These are phyloP conservation scores for Vigna radiata DNA, from an alignment of 306 rosid species.

Conservation along the genomic window DNA sequence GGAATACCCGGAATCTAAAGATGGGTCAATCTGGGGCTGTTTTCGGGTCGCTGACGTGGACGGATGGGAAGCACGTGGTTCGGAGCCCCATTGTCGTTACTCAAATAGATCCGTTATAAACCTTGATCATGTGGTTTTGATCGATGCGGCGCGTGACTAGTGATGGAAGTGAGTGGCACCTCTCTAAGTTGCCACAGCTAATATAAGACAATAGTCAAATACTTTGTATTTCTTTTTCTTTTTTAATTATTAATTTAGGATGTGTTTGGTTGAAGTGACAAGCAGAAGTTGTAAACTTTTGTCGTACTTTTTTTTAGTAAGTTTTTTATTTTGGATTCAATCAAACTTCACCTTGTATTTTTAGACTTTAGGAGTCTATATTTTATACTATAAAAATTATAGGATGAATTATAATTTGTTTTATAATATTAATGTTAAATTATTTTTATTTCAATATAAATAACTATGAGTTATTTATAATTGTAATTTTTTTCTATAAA, in stretches of 20 bases:
- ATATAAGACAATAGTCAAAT: slow-evolving; percentile 30
- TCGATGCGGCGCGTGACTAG: slow-evolving; percentile 27
- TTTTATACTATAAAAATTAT: slow-evolving; percentile 3
- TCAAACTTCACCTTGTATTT: slow-evolving; percentile 24
- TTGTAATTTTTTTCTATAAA: background rate
- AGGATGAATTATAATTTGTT: slow-evolving; percentile 15
- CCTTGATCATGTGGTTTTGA: slow-evolving; percentile 57
- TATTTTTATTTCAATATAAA: too few species aligned
- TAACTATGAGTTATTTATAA: too few species aligned
- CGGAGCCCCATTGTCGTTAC: slow-evolving; percentile 88
- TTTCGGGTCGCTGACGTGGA: slow-evolving; percentile 84
- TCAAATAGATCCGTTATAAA: slow-evolving; percentile 69
- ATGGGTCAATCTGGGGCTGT: slow-evolving; percentile 73
- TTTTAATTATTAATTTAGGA: slow-evolving; percentile 3
- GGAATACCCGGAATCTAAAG: slow-evolving; percentile 53
- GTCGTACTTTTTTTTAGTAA: background rate
- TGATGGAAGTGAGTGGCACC: background rate
- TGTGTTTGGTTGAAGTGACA: slow-evolving; percentile 6
- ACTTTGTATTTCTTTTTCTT: background rate
- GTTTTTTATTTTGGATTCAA: background rate
- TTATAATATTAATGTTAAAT: too few species aligned
- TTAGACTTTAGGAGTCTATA: slow-evolving; percentile 3
- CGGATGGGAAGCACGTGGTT: slow-evolving; percentile 82
- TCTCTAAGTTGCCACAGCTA: slow-evolving; percentile 5
- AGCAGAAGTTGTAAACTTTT: background rate